Base-by-base conservation (phyloP, 2,329 filamentous ascomycete genomes). In the Teratosphaeriaceae sp. region DNA sequence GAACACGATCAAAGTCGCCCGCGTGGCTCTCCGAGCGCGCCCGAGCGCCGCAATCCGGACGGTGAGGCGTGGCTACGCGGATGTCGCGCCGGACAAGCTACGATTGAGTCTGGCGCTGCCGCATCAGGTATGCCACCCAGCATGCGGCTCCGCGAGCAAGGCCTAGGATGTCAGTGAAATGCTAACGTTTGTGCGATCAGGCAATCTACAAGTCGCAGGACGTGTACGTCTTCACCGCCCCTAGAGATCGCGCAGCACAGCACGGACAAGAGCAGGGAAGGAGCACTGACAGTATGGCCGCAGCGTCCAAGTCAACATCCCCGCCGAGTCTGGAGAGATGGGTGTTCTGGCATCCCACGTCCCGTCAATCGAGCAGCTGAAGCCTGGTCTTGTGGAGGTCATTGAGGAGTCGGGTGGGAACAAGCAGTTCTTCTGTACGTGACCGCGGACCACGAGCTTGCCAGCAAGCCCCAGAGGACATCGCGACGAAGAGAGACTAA, bases 381-480 rank as follows among this genome's bases (percentile, higher is more conserved):
- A 94, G 80, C 89, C 92, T 49, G 92, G 92, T 64, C 74, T 97
- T 58, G 79, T 98, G 58, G 90, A 97, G 78, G 78, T 98, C 65
- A 80, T 97, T 57, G 90, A 97, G 78, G 92, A 98, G 79, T 79
- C 74, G 64, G 86, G 88, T 64, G 76, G 76, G 55, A 83, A 68
- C 85, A 98, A 98, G 82, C 87, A 94, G 73, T 98, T 92, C 77
- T 98, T 98, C 84, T 79, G 89, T 95, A 86, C 60, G 88, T 82
- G 34, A 38, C 41, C n/a, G n/a, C n/a, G n/a, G n/a, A n/a, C n/a
- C n/a, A n/a, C n/a, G n/a, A n/a, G n/a, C n/a, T n/a, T n/a, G n/a
- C n/a, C n/a, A n/a, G n/a, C n/a, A n/a, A n/a, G n/a, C n/a, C n/a
- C n/a, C n/a, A n/a, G n/a, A n/a, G n/a, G n/a, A n/a, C n/a, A n/a